A percentile compares a stretch with the other conserved stretches of the same genome.
phyloP scores from a whole-genome alignment of 306 rosid species.

The Glycine soja region DNA sequence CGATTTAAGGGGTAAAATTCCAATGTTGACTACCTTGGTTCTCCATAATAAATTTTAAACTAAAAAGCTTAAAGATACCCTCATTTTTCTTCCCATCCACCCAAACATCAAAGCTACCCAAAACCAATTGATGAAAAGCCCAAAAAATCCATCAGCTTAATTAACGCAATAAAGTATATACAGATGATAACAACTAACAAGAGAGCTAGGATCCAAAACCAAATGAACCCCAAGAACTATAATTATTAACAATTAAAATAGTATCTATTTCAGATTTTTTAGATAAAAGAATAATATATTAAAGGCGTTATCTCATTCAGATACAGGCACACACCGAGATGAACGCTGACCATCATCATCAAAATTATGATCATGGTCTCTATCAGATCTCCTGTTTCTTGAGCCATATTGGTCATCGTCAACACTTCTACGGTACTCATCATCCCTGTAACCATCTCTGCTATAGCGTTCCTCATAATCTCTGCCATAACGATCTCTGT shows the following conservation, averaged over 20 bases:
- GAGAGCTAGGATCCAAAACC: slow-evolving; percentile 25
- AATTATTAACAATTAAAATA: not conserved
- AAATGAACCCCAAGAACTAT: not conserved
- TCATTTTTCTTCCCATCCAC: no score
- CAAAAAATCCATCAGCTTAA: no score
- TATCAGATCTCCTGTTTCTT: slow-evolving; percentile 75
- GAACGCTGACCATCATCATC: slow-evolving; percentile 80
- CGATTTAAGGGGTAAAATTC: no score
- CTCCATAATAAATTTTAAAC: no score
- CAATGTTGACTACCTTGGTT: no score
- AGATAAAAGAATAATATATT: not conserved
- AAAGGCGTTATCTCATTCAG: slow-evolving; percentile 2
- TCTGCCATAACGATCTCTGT: slow-evolving; percentile 72
- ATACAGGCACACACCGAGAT: slow-evolving; percentile 64
- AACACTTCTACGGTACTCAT: slow-evolving; percentile 69
- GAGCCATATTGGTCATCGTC: slow-evolving; percentile 68
- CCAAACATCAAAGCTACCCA: no score
- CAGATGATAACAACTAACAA: slow-evolving; percentile 1
- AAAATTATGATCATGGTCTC: slow-evolving; percentile 63
- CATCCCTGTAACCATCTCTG: slow-evolving; percentile 72
- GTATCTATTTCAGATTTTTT: slow-evolving; percentile 11
- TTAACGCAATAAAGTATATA: not conserved
- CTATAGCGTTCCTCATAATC: slow-evolving; percentile 72
- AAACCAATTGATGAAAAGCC: no score
- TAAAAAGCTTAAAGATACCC: not conserved